Base-by-base conservation (phyloP, 768 basidiomycete species). In the Phylloporus rhodoxanthus region DNA sequence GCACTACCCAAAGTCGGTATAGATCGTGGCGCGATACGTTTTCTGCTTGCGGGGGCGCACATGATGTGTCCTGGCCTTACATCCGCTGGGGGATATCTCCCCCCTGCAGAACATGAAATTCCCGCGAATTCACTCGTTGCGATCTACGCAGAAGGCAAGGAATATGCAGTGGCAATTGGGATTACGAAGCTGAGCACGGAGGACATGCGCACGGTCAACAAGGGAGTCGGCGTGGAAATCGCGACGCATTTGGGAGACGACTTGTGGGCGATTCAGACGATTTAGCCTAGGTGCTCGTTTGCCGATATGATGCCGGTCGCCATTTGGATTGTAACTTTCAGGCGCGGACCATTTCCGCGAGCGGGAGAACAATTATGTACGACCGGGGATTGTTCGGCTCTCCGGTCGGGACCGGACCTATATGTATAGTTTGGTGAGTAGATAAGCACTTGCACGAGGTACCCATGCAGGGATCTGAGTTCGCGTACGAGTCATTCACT, bases 11-110 rank as follows among this genome's bases (percentile, higher is more conserved):
- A 77, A 59, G 92, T 95, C 43, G 81, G 84, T 56, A 78, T 98
- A 42, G 96, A 99, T 74, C 85, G 95, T 44, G 96, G 96, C 43
- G 96, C 96, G 46, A 99, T 99, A 71, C 89, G 94, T 29, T 99
- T 97, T 70, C 79, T 99, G 33, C 81, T 99, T 40, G 85, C 84
- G 10, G 96, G 91, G 14, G 91, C 91, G 21, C 84, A 87, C 70
- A 93, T 95, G 88, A 95, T 95, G 91, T 93, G 87, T 59, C 96
- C 96, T 5, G 96, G 96, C 19, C 73, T 99, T 47, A 95, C 96
- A 23, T 98, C 95, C 30, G 76, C 82, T 29, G 94, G 94, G 7
- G 95, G 95, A 8, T 79, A 79, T 59, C 80, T 98, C 0, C 95
- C 95, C 0, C 81, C 89, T 8, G 69, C 81, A 13, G 82, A 83